Percentiles rank a stretch among this genome's conserved stretches.
These are phyloP conservation scores for Citropsis articulata DNA, from an alignment of 345 rosid genomes.

Conservation along the genomic window DNA sequence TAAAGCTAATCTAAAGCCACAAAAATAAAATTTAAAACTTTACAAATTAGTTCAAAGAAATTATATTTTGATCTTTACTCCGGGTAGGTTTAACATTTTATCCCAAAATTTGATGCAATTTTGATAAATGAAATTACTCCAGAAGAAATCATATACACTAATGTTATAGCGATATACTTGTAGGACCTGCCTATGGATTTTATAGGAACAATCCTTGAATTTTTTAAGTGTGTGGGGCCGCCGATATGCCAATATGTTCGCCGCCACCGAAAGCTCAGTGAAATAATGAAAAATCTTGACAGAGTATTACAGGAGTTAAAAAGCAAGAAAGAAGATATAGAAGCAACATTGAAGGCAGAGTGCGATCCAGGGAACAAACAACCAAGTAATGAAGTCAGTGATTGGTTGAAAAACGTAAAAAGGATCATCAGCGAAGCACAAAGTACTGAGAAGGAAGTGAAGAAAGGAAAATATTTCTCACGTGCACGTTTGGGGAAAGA, in stretches of 20 bases:
- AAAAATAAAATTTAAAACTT: too few relatives aligned
- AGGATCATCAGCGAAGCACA: neutral
- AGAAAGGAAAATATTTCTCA: neutral
- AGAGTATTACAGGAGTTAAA: neutral
- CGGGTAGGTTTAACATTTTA: too few relatives aligned
- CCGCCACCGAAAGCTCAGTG: too few relatives aligned
- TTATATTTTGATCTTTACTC: too few relatives aligned
- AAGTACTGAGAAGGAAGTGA: neutral
- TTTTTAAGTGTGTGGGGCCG: neutral
- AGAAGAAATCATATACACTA: too few relatives aligned
- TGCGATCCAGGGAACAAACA: accelerated
- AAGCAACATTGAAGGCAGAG: neutral
- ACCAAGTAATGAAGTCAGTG: neutral
- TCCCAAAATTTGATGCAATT: too few relatives aligned
- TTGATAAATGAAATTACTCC: too few relatives aligned
- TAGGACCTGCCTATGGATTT: neutral
- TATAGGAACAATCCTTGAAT: neutral
- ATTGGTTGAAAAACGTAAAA: neutral
- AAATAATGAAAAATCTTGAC: neutral
- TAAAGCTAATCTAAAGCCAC: too few relatives aligned
- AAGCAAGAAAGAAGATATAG: neutral
- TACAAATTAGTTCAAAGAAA: too few relatives aligned
- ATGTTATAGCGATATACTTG: too few relatives aligned
- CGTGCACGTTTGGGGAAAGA: too few relatives aligned
- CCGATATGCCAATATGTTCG: neutral